A percentile compares a stretch with the other conserved stretches of the same genome.
phyloP scores from a whole-genome alignment of 2,329 filamentous ascomycete species.

The Pseudogymnoascus sp. region DNA sequence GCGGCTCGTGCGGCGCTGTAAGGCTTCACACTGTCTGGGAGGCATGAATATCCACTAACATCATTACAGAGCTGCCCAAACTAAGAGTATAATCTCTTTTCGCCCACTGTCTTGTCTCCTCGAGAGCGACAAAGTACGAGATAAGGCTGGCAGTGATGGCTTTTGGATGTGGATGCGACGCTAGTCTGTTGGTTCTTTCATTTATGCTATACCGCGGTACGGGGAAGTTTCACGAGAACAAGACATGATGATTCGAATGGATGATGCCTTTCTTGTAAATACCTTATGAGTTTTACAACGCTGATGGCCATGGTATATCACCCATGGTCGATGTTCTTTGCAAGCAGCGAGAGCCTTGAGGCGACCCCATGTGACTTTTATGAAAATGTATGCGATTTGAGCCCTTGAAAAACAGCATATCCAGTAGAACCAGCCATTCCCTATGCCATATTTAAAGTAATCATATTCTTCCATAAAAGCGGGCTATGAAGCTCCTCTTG shows the following conservation, averaged over 20 bases:
- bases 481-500: background rate
- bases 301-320: background rate
- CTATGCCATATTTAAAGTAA: background rate
- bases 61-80: slow-evolving; percentile 6
- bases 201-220: background rate
- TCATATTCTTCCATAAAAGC: background rate
- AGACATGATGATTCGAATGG: slow-evolving; percentile 8
- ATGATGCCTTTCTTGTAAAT: slow-evolving; percentile 3
- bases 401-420: background rate
- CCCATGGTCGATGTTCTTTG: background rate
- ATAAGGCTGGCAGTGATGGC: slow-evolving; percentile 23
- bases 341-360: background rate
- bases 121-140: slow-evolving; percentile 24
- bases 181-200: background rate
- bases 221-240: background rate
- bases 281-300: background rate
- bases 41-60: background rate
- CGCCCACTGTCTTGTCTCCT: background rate
- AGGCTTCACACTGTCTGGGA: background rate
- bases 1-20: slow-evolving; percentile 8
- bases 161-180: background rate
- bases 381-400: background rate
- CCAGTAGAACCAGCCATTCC: background rate
- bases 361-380: background rate
- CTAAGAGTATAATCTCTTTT: slow-evolving; percentile 4